These are phyloP conservation scores for Curvularia sp. DNA, from an alignment of 2,329 filamentous ascomycete genomes.

Conservation along the genomic window DNA sequence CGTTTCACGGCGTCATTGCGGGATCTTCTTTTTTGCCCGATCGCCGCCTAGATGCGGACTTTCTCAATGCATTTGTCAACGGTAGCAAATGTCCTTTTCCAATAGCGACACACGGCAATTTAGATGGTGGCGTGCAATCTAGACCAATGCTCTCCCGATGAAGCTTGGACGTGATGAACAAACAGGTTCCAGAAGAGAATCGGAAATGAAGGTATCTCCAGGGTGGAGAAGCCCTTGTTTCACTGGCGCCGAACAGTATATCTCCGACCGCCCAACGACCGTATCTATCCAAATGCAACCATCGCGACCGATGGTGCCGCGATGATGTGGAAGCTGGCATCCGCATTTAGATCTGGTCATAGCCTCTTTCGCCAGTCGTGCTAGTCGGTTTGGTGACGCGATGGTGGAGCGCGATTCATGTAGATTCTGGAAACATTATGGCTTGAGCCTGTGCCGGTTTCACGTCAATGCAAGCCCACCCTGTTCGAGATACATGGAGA, in stretches of 20 bases:
- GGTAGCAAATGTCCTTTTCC: not conserved
- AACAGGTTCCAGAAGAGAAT: conserved; percentile 1
- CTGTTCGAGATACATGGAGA: not conserved
- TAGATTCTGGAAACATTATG: not conserved
- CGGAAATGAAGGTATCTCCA: conserved; percentile 1
- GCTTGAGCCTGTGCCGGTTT: not conserved
- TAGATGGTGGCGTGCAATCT: not conserved
- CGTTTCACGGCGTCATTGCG: conserved; percentile 12
- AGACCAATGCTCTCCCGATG: not conserved
- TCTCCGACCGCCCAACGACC: not conserved
- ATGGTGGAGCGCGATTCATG: not conserved
- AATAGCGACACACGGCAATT: not conserved
- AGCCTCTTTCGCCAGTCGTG: not conserved
- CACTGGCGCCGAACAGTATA: not conserved
- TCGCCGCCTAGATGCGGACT: not conserved
- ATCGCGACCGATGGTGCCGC: not conserved
- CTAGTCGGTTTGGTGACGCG: not conserved
- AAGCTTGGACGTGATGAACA: not conserved
- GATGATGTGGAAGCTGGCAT: not conserved
- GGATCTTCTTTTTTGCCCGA: conserved; percentile 1
- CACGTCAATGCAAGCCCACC: not conserved
- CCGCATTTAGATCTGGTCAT: not conserved
- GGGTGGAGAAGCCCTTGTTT: not conserved
- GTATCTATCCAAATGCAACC: not conserved
- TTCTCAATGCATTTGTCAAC: not conserved